Base-by-base conservation (phyloP, 2,329 filamentous ascomycete genomes). In the Spiromastix sp. region DNA sequence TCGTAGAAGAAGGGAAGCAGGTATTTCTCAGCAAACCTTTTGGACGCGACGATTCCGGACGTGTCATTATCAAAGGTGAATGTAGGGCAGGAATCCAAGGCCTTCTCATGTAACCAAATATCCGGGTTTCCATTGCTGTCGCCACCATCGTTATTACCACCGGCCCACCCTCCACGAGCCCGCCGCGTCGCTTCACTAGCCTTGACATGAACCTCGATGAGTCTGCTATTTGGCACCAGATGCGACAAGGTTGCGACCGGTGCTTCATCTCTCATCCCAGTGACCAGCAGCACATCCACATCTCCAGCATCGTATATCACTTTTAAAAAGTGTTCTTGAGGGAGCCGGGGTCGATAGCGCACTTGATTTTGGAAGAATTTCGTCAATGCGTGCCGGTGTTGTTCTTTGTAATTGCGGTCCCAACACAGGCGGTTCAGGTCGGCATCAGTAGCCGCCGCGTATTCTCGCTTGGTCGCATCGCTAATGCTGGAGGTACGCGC, bases 321-420 rank as follows among this genome's bases (percentile, higher is more conserved):
- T 16, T 59, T 39, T 26, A 70, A 34, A 40, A 77, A 77, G 46
- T 71, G 61, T 36, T 73, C 63, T 42, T 71, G 54, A 42, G 55
- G 68, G 11, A 78, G 55, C 25, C 31, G 43, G 40, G 71, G 70
- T 27, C 57, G 56, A 46, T 58, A 39, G 18, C 30, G 45, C 25
- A 70, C 46, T 47, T 73, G 67, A 0, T 49, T 39, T 30, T 66
- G 44, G 52, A 66, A 79, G 41, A 72, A 79, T 2, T 34, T 41
- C 2, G 67, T 72, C 54, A 80, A 51, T 0, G 59, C 59, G 47
- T 57, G 37, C 22, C 74, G 67, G 43, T 79, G 73, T 38, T 71
- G 46, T 54, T 80, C 75, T 48, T 80, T 80, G 55, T 79, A 81
- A 17, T 41, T 55, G 38, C 74, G 74, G 41, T 79, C 67, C 0